Conservation (phyloP, 768 basidiomycete species). For the Psilocybe azurescens region DNA sequence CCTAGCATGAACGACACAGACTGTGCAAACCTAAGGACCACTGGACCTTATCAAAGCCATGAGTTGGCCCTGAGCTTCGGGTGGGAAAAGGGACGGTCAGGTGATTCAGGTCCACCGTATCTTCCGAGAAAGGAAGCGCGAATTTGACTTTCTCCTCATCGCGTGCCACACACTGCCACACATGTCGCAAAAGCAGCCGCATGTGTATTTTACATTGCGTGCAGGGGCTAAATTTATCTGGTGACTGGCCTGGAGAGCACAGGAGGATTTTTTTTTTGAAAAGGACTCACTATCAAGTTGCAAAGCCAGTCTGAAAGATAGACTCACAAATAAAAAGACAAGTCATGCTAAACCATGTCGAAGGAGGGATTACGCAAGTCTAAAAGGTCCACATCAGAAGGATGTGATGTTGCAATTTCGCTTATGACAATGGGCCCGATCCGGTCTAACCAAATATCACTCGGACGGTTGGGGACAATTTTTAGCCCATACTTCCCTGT, state of each 20-base stretch:
- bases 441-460: slow-evolving; percentile 6
- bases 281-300: too few species aligned
- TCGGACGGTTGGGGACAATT: slow-evolving; percentile 11
- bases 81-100: slow-evolving; percentile 7
- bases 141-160: slow-evolving; percentile 14
- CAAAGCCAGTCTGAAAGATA: too few species aligned
- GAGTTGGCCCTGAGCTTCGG: neutral
- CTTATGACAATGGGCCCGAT: slow-evolving; percentile 8
- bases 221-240: neutral
- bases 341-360: neutral
- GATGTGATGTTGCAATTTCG: slow-evolving; percentile 14
- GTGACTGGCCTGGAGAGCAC: too few species aligned
- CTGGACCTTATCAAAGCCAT: neutral
- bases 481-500: slow-evolving; percentile 15
- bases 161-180: slow-evolving; percentile 9
- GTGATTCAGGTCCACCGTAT: slow-evolving; percentile 4
- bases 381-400: slow-evolving; percentile 12
- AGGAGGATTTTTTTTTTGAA: too few species aligned
- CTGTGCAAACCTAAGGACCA: too few species aligned
- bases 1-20: neutral
- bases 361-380: neutral
- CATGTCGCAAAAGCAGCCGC: neutral
- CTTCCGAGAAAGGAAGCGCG: slow-evolving; percentile 10
- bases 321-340: too few species aligned
- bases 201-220: neutral